Evolutionary conservation across 495 filamentous ascomycete species (phyloP).

Genomic region (Penicillium paradoxum): DNA sequence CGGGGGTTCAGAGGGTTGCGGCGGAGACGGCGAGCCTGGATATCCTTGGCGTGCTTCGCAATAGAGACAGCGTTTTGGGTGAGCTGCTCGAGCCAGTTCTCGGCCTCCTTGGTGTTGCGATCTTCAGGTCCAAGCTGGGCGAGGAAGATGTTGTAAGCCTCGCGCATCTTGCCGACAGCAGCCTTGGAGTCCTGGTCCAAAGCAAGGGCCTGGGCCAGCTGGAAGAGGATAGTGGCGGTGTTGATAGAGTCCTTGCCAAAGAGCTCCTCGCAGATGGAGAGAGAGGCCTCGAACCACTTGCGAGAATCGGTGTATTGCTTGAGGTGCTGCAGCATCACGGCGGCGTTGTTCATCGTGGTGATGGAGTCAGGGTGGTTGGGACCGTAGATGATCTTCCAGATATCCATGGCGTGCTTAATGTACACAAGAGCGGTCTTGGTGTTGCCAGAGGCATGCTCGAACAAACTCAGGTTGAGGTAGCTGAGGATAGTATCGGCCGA

Average conservation of each 20-base stretch:
- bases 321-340: constrained; percentile 94
- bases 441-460: constrained; percentile 86
- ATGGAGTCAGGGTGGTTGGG: constrained; percentile 92
- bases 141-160: constrained; percentile 93
- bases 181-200: constrained; percentile 87
- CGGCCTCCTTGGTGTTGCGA: constrained; percentile 91
- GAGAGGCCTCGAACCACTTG: constrained; percentile 92
- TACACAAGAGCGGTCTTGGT: constrained; percentile 78
- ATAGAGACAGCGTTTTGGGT: constrained; percentile 91
- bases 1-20: constrained; percentile 54
- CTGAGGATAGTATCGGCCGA: constrained; percentile 86
- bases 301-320: constrained; percentile 90
- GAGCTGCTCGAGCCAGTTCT: constrained; percentile 93
- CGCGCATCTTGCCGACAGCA: constrained; percentile 86
- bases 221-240: constrained; percentile 94
- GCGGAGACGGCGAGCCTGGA: constrained; percentile 64
- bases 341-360: constrained; percentile 97
- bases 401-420: constrained; percentile 84
- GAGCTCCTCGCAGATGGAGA: constrained; percentile 77
- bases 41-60: constrained; percentile 85
- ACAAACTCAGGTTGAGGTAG: constrained; percentile 94
- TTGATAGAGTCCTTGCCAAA: constrained; percentile 85
- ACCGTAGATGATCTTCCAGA: constrained; percentile 97
- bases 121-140: constrained; percentile 76
- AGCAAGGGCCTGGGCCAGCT: constrained; percentile 90